These are phyloP conservation scores for Ambrosiella cleistominuta DNA, from an alignment of 2,329 filamentous ascomycete genomes.

Conservation along the genomic window DNA sequence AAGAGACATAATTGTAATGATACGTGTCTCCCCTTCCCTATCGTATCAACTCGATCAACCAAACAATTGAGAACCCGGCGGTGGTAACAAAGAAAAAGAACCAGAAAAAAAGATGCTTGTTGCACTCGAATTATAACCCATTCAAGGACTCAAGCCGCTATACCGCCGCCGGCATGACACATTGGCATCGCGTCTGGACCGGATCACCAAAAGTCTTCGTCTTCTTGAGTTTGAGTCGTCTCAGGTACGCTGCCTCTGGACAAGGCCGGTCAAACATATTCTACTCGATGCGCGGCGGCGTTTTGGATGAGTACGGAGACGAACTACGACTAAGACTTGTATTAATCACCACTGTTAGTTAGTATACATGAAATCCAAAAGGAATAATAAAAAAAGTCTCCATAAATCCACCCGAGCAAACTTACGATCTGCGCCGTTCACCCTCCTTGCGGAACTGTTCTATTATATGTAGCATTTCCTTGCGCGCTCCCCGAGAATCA, in stretches of 20 bases:
- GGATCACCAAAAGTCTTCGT: not conserved
- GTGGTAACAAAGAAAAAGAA: too few relatives aligned
- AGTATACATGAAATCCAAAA: not conserved
- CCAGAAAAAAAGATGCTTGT: too few relatives aligned
- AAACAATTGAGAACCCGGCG: too few relatives aligned
- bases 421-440: constrained; percentile 65
- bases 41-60: too few relatives aligned
- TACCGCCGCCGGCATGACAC: too few relatives aligned
- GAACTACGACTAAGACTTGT: constrained; percentile 13
- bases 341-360: not conserved
- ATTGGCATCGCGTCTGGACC: not conserved
- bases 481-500: constrained; percentile 61
- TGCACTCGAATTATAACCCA: too few relatives aligned
- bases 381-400: not conserved
- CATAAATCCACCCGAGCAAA: constrained; percentile 15
- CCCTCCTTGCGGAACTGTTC: constrained; percentile 76
- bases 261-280: not conserved
- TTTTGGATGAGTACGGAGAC: constrained; percentile 18
- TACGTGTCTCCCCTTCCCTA: too few relatives aligned
- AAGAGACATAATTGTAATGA: too few relatives aligned
- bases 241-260: not conserved
- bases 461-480: constrained; percentile 83
- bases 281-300: constrained; percentile 28
- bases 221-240: not conserved
- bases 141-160: too few relatives aligned